phyloP scores from a whole-genome alignment of 1,284 basidiomycete genomes.

The Apiotrichum sp. region DNA sequence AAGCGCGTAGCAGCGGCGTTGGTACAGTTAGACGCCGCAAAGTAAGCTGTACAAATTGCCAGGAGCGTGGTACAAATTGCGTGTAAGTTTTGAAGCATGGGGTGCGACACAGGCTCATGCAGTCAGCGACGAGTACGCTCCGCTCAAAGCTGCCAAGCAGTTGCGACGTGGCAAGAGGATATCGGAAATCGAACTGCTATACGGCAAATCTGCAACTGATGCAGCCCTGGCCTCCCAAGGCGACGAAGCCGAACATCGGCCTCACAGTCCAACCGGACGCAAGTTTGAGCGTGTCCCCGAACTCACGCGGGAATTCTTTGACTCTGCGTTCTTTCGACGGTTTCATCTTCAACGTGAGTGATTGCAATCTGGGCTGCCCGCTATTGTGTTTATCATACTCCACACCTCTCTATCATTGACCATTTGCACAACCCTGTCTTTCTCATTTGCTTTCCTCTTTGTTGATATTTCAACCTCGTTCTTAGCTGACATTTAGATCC shows the following conservation, averaged over 20 bases:
- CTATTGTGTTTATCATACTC: no score
- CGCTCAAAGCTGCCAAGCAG: conserved; percentile 77
- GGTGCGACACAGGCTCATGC: no score
- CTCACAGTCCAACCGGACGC: conserved; percentile 14
- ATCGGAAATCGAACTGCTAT: conserved; percentile 62
- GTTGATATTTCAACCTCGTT: neutral
- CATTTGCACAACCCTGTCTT: no score
- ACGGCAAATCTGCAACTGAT: conserved; percentile 31
- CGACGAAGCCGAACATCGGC: conserved; percentile 13
- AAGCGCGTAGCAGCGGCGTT: conserved; percentile 3
- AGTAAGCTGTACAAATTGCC: conserved; percentile 72
- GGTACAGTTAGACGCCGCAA: conserved; percentile 8
- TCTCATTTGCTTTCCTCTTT: neutral
- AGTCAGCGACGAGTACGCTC: conserved; percentile 70
- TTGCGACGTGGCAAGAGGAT: conserved; percentile 73
- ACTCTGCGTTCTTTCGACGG: conserved; percentile 70
- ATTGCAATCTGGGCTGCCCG: no score
- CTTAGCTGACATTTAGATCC: conserved; percentile 43
- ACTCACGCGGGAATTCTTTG: conserved; percentile 69
- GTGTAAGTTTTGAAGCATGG: no score
- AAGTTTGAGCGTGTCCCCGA: conserved; percentile 45
- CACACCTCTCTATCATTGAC: no score
- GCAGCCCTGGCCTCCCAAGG: conserved; percentile 27
- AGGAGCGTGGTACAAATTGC: conserved; percentile 77
- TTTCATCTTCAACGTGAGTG: conserved; percentile 71